phyloP scores from a whole-genome alignment of 2,329 filamentous ascomycete genomes.

The Trichoderma koningii region DNA sequence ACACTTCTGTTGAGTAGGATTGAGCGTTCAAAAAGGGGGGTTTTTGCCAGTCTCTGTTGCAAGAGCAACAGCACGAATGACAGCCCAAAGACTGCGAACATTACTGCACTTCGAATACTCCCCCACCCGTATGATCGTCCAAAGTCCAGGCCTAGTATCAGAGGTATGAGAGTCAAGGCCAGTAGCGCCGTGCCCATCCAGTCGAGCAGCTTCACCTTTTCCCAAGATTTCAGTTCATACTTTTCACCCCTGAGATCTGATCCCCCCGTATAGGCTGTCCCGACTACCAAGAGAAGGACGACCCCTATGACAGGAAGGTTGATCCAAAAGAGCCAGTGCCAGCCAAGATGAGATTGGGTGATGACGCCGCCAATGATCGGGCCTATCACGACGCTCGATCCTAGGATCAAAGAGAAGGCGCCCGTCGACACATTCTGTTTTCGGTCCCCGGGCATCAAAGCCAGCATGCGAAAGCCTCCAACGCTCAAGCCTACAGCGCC shows the following conservation, averaged over 20 bases:
- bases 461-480: conserved; percentile 16
- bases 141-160: conserved; percentile 7
- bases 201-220: neutral
- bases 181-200: conserved; percentile 9
- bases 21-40: conserved; percentile 1
- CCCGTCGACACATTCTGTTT: conserved; percentile 12
- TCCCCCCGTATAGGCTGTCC: neutral
- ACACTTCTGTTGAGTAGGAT: neutral
- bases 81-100: neutral
- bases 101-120: neutral
- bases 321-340: conserved; percentile 21
- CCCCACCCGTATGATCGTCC: neutral
- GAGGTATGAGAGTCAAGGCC: neutral
- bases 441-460: conserved; percentile 1
- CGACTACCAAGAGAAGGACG: neutral
- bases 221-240: neutral
- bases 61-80: neutral
- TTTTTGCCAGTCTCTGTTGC: neutral
- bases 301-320: conserved; percentile 7
- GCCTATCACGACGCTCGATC: conserved; percentile 9
- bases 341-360: neutral
- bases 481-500: conserved; percentile 16
- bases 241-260: conserved; percentile 14
- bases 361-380: conserved; percentile 11
- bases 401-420: conserved; percentile 5